phyloP scores from a whole-genome alignment of 1,284 basidiomycete species.

The Abortiporus biennis region DNA sequence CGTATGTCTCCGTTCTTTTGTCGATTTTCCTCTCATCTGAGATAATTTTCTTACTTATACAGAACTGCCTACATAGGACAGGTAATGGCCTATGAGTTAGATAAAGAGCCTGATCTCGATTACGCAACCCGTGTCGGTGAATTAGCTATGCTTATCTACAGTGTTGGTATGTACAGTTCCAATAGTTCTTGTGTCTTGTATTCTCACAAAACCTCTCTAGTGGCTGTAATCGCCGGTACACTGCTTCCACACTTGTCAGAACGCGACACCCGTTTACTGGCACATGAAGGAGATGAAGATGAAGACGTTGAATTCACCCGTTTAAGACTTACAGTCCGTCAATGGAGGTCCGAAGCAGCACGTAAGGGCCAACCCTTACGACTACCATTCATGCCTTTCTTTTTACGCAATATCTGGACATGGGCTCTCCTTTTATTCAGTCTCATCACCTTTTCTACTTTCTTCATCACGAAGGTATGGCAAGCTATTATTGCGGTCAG shows the following conservation, averaged over 20 bases:
- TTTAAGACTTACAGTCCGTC: slow-evolving; percentile 62
- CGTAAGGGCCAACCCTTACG: slow-evolving; percentile 64
- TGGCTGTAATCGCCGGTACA: slow-evolving; percentile 80
- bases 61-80: slow-evolving; percentile 90
- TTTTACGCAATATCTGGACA: slow-evolving; percentile 89
- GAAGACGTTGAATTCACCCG: slow-evolving; percentile 68
- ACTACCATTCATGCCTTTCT: slow-evolving; percentile 82
- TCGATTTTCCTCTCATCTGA: slow-evolving; percentile 2
- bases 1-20: slow-evolving; percentile 37
- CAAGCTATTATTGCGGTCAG: slow-evolving; percentile 81
- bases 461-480: slow-evolving; percentile 74
- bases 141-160: slow-evolving; percentile 87
- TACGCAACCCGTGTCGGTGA: slow-evolving; percentile 83
- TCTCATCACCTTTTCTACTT: slow-evolving; percentile 73
- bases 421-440: slow-evolving; percentile 78
- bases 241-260: slow-evolving; percentile 79
- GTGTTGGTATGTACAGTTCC: slow-evolving; percentile 54
- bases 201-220: slow-evolving; percentile 30
- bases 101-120: slow-evolving; percentile 70
- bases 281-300: slow-evolving; percentile 62
- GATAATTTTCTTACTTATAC: slow-evolving; percentile 5
- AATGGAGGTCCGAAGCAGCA: slow-evolving; percentile 80
- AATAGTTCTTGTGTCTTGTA: slow-evolving; percentile 2
- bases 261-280: slow-evolving; percentile 73
- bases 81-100: slow-evolving; percentile 78